These are phyloP conservation scores for Phytophthora brassicae DNA, from an alignment of 352 stramenopile species.

Conservation along the genomic window DNA sequence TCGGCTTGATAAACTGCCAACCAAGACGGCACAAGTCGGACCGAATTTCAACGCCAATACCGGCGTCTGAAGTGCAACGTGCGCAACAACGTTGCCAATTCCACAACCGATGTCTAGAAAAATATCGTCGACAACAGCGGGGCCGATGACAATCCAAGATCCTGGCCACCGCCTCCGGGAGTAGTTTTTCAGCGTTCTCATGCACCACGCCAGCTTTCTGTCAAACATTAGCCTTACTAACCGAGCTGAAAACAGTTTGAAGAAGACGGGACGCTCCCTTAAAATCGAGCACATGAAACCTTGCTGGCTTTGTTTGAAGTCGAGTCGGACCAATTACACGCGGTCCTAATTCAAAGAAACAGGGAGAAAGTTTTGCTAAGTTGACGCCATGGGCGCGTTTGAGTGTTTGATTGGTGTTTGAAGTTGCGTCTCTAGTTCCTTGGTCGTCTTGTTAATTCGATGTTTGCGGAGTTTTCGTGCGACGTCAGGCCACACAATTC, in stretches of 20 bases:
- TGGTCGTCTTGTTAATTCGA: conserved; percentile 4
- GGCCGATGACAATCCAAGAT: not conserved
- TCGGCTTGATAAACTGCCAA: not conserved
- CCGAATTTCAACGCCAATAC: conserved; percentile 9
- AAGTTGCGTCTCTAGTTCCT: conserved; percentile 8
- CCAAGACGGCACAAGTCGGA: not conserved
- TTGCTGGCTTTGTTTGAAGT: not conserved
- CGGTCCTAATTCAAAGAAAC: too few relatives aligned
- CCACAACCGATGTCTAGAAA: conserved; percentile 12
- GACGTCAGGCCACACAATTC: conserved; percentile 5
- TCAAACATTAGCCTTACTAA: conserved; percentile 1
- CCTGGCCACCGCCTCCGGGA: not conserved
- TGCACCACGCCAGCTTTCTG: conserved; percentile 9
- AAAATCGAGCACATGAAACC: not conserved
- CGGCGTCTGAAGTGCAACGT: conserved; percentile 2
- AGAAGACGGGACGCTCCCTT: not conserved
- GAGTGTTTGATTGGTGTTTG: conserved; percentile 6
- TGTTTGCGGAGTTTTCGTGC: not conserved
- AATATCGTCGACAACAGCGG: not conserved
- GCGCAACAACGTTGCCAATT: conserved; percentile 3
- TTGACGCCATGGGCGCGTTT: too few relatives aligned
- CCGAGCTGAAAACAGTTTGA: not conserved
- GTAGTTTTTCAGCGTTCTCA: conserved; percentile 6
- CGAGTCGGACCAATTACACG: too few relatives aligned
- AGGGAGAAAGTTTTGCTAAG: conserved; percentile 3